A percentile compares a stretch with the other conserved stretches of the same genome.
phyloP scores from a whole-genome alignment of 148 eudicot genomes.

The Silene conica region DNA sequence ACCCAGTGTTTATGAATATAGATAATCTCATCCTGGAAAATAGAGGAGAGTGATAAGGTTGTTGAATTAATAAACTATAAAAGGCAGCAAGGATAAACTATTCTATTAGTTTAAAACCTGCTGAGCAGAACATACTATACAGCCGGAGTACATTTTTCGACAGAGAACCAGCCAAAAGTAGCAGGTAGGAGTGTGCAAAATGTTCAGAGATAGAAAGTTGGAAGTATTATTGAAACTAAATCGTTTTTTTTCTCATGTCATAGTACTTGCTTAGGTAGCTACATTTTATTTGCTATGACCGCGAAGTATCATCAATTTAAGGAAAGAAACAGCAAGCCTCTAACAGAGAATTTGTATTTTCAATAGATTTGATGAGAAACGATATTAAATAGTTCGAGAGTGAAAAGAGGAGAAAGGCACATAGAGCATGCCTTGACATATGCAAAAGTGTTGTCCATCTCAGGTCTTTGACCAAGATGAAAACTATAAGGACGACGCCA shows the following conservation, averaged over 20 bases:
- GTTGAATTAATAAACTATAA: not conserved
- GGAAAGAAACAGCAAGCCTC: not conserved
- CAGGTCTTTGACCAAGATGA: slow-evolving; percentile 73
- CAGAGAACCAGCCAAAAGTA: not conserved
- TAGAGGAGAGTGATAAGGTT: slow-evolving; percentile 1
- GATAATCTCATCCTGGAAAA: slow-evolving; percentile 68
- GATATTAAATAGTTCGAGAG: not conserved
- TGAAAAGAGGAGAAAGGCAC: not conserved
- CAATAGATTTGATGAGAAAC: slow-evolving; percentile 2
- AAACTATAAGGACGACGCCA: slow-evolving; percentile 97
- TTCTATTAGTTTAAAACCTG: not conserved
- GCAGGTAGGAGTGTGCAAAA: not conserved
- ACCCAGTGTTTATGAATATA: slow-evolving; percentile 54
- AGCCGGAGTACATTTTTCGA: slow-evolving; percentile 9
- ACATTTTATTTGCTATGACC: not conserved
- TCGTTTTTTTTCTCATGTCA: not conserved
- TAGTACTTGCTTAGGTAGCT: not conserved
- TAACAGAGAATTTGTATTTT: not conserved
- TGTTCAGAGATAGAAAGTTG: not conserved
- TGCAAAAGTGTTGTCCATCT: slow-evolving; percentile 64
- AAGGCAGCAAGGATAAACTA: slow-evolving; percentile 11
- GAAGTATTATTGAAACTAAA: not conserved
- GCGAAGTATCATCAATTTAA: not conserved
- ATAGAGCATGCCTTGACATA: slow-evolving; percentile 70
- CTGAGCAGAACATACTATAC: slow-evolving; percentile 3